These are phyloP conservation scores for Cryphonectria naterciae DNA, from an alignment of 2,329 filamentous ascomycete species.

Conservation along the genomic window DNA sequence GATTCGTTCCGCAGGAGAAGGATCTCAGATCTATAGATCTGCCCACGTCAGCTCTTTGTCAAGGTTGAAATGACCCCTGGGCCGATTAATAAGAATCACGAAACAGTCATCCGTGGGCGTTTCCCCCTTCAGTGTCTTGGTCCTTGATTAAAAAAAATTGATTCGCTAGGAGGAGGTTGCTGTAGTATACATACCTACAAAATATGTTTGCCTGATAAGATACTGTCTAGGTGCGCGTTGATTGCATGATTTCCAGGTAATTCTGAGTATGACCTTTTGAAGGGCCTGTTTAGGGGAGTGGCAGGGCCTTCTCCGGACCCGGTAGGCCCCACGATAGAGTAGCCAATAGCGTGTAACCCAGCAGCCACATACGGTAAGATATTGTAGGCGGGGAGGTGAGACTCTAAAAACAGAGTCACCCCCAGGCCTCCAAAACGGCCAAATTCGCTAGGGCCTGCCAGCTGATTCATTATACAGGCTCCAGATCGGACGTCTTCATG, in stretches of 20 bases:
- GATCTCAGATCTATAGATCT: not conserved
- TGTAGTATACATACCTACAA: not conserved
- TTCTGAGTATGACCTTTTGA: not conserved
- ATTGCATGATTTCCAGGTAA: not conserved
- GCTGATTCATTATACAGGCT: not conserved
- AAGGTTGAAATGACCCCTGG: not conserved
- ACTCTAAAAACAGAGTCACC: constrained; percentile 2
- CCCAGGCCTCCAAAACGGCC: not conserved
- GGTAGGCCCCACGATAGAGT: not conserved
- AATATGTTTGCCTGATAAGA: not conserved
- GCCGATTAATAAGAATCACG: not conserved
- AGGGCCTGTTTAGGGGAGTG: not conserved
- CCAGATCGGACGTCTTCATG: not conserved
- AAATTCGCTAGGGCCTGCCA: not conserved
- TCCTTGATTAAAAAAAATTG: not conserved
- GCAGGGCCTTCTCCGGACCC: not conserved
- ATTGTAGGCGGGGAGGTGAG: not conserved
- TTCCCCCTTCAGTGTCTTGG: not conserved
- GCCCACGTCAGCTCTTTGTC: not conserved
- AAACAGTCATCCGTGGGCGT: not conserved
- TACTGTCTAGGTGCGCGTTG: not conserved
- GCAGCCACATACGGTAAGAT: not conserved
- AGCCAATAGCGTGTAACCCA: not conserved
- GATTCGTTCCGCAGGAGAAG: not conserved
- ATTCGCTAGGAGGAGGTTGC: not conserved